Evolutionary conservation across 805 yeast genomes (phyloP).

Genomic region (Yamadazyma insecticola): DNA sequence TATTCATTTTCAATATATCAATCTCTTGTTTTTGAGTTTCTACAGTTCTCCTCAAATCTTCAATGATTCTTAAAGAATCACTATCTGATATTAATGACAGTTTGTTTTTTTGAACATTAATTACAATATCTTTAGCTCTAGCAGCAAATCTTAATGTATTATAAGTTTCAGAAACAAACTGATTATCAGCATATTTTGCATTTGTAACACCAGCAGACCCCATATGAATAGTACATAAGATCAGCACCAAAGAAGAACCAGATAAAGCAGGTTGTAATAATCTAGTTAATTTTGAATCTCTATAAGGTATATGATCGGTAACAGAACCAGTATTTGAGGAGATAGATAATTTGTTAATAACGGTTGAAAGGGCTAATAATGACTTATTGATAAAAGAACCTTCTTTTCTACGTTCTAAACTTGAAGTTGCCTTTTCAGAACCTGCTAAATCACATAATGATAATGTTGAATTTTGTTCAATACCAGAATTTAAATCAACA

Average conservation of each 20-base stretch:
- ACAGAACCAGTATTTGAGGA: slow-evolving; percentile 22
- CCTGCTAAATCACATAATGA: slow-evolving; percentile 96
- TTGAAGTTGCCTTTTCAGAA: slow-evolving; percentile 78
- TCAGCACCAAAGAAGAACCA: slow-evolving; percentile 78
- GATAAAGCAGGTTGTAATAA: slow-evolving; percentile 87
- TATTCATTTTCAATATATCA: slow-evolving; percentile 17
- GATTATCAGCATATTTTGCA: slow-evolving; percentile 20
- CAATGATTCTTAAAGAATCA: slow-evolving; percentile 38
- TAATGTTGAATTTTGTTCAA: slow-evolving; percentile 52
- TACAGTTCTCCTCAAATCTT: slow-evolving; percentile 53
- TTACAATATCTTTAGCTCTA: slow-evolving; percentile 79
- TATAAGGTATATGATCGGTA: slow-evolving; percentile 75
- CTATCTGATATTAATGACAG: slow-evolving; percentile 27
- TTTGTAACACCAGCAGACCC: slow-evolving; percentile 26
- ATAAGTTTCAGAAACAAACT: slow-evolving; percentile 67
- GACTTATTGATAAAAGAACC: slow-evolving; percentile 93
- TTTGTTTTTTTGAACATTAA: slow-evolving; percentile 58
- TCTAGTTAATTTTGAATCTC: slow-evolving; percentile 91
- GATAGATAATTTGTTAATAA: slow-evolving; percentile 72
- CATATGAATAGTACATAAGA: slow-evolving; percentile 81
- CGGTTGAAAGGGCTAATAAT: slow-evolving; percentile 82
- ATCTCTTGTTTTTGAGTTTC: slow-evolving; percentile 58
- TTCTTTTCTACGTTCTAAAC: slow-evolving; percentile 81
- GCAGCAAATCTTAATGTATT: slow-evolving; percentile 91
- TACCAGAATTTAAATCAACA: slow-evolving; percentile 35